Evolutionary conservation across 2,329 filamentous ascomycete species (phyloP).

Genomic region (Phaeoacremonium minimum): DNA sequence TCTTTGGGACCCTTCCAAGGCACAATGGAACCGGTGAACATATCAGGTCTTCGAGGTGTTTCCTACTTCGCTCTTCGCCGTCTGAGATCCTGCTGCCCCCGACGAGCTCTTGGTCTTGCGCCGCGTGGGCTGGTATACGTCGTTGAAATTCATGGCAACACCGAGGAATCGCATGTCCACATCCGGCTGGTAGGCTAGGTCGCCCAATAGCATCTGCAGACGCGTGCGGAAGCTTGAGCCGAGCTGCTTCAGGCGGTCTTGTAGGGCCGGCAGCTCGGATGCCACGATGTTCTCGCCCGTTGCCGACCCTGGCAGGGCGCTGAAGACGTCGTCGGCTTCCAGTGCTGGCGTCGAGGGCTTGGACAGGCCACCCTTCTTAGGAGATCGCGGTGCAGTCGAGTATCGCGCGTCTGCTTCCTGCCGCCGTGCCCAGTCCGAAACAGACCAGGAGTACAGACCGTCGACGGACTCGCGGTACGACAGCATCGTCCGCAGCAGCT

Average conservation of each 20-base stretch:
- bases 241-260: constrained; percentile 67
- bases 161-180: constrained; percentile 93
- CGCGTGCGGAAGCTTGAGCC: constrained; percentile 72
- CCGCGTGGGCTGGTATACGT: constrained; percentile 78
- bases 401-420: constrained; percentile 75
- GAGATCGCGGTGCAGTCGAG: constrained; percentile 38
- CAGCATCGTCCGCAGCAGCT: constrained; percentile 91
- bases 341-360: constrained; percentile 14
- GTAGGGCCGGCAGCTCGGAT: constrained; percentile 67
- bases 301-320: constrained; percentile 27
- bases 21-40: no score
- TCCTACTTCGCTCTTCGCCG: constrained; percentile 1
- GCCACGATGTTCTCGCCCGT: constrained; percentile 51
- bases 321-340: constrained; percentile 11
- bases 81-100: constrained; percentile 4
- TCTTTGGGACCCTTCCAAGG: no score
- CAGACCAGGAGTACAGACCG: constrained; percentile 88
- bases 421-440: constrained; percentile 88
- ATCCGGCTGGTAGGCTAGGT: constrained; percentile 89
- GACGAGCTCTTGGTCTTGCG: constrained; percentile 20
- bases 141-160: constrained; percentile 99
- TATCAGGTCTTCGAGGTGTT: constrained; percentile 3
- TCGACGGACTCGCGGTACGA: constrained; percentile 91
- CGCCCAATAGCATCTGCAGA: constrained; percentile 79
- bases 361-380: not conserved